These are phyloP conservation scores for Xerocomellus chrysenteron DNA, from an alignment of 768 basidiomycete species.

Conservation along the genomic window DNA sequence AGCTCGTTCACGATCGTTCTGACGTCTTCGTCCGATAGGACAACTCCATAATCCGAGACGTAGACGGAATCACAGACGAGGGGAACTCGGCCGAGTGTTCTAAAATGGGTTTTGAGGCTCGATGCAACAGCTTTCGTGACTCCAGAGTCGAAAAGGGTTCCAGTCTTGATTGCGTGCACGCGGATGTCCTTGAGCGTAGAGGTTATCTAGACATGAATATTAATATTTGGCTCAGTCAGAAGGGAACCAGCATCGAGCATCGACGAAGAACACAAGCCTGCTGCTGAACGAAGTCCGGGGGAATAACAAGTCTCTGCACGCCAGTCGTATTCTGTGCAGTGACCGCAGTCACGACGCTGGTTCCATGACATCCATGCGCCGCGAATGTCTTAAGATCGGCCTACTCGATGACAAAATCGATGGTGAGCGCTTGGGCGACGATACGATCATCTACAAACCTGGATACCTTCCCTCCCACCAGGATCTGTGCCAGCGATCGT, in stretches of 20 bases:
- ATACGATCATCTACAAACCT: background rate
- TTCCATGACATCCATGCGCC: conserved; percentile 3
- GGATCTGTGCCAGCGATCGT: conserved; percentile 2
- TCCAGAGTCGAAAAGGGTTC: background rate
- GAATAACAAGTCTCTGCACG: background rate
- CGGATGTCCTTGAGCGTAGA: background rate
- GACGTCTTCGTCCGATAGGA: background rate
- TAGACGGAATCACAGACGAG: background rate
- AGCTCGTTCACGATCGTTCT: background rate
- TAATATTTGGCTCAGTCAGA: background rate
- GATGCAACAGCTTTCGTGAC: background rate
- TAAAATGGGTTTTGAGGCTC: background rate
- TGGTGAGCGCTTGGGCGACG: background rate
- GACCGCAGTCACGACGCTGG: conserved; percentile 5
- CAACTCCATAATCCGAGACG: background rate
- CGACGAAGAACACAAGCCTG: background rate
- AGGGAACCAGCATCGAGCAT: background rate
- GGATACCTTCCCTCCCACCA: conserved; percentile 2
- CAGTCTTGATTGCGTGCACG: background rate
- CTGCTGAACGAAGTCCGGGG: background rate
- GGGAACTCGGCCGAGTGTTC: background rate
- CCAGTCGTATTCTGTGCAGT: background rate
- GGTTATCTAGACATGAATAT: background rate
- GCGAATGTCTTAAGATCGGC: conserved; percentile 6
- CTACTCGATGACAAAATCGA: background rate